phyloP scores from a whole-genome alignment of 108 stramenopile genomes.

The Mediolabrus comicus region DNA sequence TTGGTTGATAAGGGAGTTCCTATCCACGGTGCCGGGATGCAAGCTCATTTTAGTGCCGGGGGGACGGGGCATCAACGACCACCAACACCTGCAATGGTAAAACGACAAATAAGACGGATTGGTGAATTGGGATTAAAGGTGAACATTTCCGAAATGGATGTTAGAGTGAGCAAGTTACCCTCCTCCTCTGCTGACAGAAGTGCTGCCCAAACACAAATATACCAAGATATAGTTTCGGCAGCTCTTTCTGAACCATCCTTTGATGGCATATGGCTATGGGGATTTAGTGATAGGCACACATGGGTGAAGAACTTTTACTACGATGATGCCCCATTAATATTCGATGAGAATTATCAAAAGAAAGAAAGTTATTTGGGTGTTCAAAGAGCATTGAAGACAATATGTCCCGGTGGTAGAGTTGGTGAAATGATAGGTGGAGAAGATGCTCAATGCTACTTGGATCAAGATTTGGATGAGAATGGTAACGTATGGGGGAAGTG shows the following conservation, averaged over 20 bases:
- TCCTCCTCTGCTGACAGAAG: constrained; percentile 12
- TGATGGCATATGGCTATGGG: constrained; percentile 91
- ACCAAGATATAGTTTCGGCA: constrained; percentile 83
- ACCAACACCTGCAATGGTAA: constrained; percentile 89
- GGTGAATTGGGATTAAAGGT: constrained; percentile 87
- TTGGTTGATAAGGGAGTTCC: constrained; percentile 73
- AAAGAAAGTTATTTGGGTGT: constrained; percentile 70
- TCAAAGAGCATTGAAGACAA: constrained; percentile 62
- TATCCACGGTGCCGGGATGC: constrained; percentile 88
- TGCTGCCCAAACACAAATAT: constrained; percentile 77
- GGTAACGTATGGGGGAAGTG: constrained; percentile 73
- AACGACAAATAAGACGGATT: constrained; percentile 83
- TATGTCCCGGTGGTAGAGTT: constrained; percentile 60
- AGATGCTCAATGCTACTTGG: constrained; percentile 29
- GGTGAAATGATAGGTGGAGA: constrained; percentile 42
- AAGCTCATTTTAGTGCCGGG: constrained; percentile 88
- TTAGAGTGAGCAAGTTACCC: constrained; percentile 69
- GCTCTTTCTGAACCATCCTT: constrained; percentile 86
- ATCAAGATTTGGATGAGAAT: constrained; percentile 50
- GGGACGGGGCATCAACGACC: constrained; percentile 67
- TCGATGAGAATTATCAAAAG: constrained; percentile 71
- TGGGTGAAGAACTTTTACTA: constrained; percentile 89
- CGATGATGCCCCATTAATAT: constrained; percentile 78
- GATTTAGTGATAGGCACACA: constrained; percentile 87
- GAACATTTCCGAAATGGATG: constrained; percentile 95